A percentile compares a stretch with the other conserved stretches of the same genome.
These are phyloP conservation scores for Clarkia xantiana DNA, from an alignment of 345 rosid species.

Conservation along the genomic window DNA sequence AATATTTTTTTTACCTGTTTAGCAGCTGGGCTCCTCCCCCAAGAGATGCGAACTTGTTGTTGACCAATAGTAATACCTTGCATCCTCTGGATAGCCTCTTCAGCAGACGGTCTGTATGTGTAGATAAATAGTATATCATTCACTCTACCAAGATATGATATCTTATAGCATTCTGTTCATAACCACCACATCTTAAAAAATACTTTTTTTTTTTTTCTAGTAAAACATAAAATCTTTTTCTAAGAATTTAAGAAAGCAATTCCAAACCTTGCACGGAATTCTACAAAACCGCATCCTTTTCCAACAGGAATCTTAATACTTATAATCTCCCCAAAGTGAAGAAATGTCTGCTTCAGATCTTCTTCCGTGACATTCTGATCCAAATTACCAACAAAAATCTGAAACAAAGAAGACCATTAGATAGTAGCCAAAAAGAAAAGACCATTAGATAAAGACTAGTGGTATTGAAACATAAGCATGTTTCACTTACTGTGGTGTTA, in stretches of 20 bases:
- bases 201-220: too few species aligned
- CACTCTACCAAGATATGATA: background rate
- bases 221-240: too few species aligned
- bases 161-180: background rate
- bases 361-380: conserved; percentile 81
- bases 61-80: conserved; percentile 90
- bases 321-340: conserved; percentile 57
- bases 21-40: conserved; percentile 57
- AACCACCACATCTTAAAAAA: too few species aligned
- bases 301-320: conserved; percentile 75
- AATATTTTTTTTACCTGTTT: conserved; percentile 37
- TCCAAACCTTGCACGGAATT: conserved; percentile 51
- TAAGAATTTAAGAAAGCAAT: too few species aligned
- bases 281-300: conserved; percentile 86
- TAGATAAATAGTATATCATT: conserved; percentile 5
- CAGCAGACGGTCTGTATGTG: conserved; percentile 61
- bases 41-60: conserved; percentile 61
- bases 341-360: conserved; percentile 61
- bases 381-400: conserved; percentile 68
- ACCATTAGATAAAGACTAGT: too few species aligned
- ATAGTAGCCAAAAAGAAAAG: background rate
- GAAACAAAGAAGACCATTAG: conserved; percentile 18
- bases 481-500: conserved; percentile 65
- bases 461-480: background rate
- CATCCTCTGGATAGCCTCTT: conserved; percentile 81